phyloP scores from a whole-genome alignment of 441 rosid genomes.

The Sinapis alba region DNA sequence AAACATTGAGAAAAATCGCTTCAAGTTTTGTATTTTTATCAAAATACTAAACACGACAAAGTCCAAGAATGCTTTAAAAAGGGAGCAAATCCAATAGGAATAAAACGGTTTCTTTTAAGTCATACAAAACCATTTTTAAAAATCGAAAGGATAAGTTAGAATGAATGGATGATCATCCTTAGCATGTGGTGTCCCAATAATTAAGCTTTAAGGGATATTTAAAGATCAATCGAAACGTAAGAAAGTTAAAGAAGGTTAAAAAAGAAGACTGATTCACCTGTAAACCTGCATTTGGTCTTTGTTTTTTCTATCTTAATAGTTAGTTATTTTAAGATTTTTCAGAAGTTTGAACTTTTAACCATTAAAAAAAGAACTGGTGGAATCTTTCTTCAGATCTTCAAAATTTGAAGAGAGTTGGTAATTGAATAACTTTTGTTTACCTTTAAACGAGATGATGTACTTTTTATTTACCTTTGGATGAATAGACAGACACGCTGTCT shows the following conservation, averaged over 20 bases:
- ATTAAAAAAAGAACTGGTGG: slow-evolving; percentile 3
- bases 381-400: slow-evolving; percentile 30
- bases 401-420: slow-evolving; percentile 15
- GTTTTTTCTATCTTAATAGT: slow-evolving; percentile 15
- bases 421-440: not conserved
- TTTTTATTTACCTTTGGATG: slow-evolving; percentile 18
- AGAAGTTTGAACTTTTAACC: not conserved
- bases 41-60: not conserved
- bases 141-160: slow-evolving; percentile 2
- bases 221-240: slow-evolving; percentile 18
- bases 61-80: not conserved
- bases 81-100: slow-evolving; percentile 9
- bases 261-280: slow-evolving; percentile 6
- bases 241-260: not conserved
- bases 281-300: slow-evolving; percentile 31
- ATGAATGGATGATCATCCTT: slow-evolving; percentile 8
- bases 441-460: not conserved
- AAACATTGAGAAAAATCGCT: not conserved
- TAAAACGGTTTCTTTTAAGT: not conserved
- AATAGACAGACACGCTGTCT: slow-evolving; percentile 29
- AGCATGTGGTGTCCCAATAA: slow-evolving; percentile 30
- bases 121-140: not conserved
- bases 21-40: not conserved
- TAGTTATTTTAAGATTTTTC: not conserved
- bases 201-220: not conserved